Evolutionary conservation across 1,284 basidiomycete genomes (phyloP).

Genomic region (Tilletia horrida): DNA sequence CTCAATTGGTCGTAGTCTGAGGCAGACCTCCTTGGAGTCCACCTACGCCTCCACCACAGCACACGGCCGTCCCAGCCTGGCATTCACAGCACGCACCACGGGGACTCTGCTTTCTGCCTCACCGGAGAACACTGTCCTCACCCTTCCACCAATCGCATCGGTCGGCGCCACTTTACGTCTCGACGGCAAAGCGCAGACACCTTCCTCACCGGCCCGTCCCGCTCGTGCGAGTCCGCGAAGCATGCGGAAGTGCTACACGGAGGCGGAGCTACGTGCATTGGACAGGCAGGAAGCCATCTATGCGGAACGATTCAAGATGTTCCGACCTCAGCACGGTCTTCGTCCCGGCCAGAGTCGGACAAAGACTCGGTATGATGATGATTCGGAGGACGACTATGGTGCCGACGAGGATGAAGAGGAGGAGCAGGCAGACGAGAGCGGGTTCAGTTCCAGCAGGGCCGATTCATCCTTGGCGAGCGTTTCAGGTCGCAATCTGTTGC

Average conservation of each 20-base stretch:
- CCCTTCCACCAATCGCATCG: background rate
- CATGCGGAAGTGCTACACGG: background rate
- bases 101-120: background rate
- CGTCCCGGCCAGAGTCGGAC: background rate
- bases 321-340: background rate
- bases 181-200: background rate
- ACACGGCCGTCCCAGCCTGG: slow-evolving; percentile 9
- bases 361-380: slow-evolving; percentile 20
- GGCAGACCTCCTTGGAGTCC: background rate
- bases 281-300: slow-evolving; percentile 10
- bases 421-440: background rate
- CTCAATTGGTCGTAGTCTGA: background rate
- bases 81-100: background rate
- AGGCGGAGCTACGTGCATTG: slow-evolving; percentile 6
- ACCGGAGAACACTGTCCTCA: background rate
- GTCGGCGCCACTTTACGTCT: background rate
- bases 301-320: background rate
- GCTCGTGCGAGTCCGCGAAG: too few relatives aligned
- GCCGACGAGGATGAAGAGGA: slow-evolving; percentile 29
- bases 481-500: background rate
- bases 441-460: too few relatives aligned
- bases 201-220: too few relatives aligned
- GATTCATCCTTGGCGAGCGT: too few relatives aligned
- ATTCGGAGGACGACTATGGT: slow-evolving; percentile 45
- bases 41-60: background rate